These are phyloP conservation scores for Brassica carinata DNA, from an alignment of 345 rosid genomes.

Conservation along the genomic window DNA sequence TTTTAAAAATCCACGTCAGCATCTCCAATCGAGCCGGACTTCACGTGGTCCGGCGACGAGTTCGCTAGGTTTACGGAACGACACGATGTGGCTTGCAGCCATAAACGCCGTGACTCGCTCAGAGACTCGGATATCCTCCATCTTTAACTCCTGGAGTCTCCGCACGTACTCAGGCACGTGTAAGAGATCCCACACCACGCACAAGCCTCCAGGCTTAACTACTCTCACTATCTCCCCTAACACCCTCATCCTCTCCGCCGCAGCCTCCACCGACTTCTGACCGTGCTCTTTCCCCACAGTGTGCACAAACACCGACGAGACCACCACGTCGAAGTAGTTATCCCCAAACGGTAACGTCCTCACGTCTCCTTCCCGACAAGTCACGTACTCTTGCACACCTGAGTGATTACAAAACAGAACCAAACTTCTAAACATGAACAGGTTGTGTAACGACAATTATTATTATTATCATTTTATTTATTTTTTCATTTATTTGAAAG, in stretches of 20 bases:
- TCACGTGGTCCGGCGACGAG: slow-evolving; percentile 61
- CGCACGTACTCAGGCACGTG: slow-evolving; percentile 87
- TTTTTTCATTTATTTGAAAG: too few species aligned
- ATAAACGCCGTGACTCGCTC: slow-evolving; percentile 91
- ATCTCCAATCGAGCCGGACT: slow-evolving; percentile 79
- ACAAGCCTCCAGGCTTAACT: slow-evolving; percentile 75
- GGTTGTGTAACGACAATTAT: not conserved
- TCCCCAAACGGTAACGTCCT: slow-evolving; percentile 84
- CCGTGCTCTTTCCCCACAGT: slow-evolving; percentile 91
- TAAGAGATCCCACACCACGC: slow-evolving; percentile 87
- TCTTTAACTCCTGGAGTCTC: slow-evolving; percentile 74
- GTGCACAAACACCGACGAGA: slow-evolving; percentile 77
- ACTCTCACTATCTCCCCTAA: slow-evolving; percentile 93
- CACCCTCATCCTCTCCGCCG: slow-evolving; percentile 87
- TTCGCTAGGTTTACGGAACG: slow-evolving; percentile 78
- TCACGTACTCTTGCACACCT: slow-evolving; percentile 97
- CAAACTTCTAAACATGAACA: not conserved
- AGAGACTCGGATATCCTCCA: slow-evolving; percentile 83
- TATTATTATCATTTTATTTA: too few species aligned
- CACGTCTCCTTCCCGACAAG: slow-evolving; percentile 91
- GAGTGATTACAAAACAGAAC: not conserved
- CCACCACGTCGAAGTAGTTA: slow-evolving; percentile 91
- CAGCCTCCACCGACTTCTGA: slow-evolving; percentile 76
- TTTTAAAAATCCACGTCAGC: slow-evolving; percentile 33
- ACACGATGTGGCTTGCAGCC: slow-evolving; percentile 85